Evolutionary conservation across 495 filamentous ascomycete genomes (phyloP), one percentile per base, ranked within the genome.

Genomic region (Platismatia glauca): DNA sequence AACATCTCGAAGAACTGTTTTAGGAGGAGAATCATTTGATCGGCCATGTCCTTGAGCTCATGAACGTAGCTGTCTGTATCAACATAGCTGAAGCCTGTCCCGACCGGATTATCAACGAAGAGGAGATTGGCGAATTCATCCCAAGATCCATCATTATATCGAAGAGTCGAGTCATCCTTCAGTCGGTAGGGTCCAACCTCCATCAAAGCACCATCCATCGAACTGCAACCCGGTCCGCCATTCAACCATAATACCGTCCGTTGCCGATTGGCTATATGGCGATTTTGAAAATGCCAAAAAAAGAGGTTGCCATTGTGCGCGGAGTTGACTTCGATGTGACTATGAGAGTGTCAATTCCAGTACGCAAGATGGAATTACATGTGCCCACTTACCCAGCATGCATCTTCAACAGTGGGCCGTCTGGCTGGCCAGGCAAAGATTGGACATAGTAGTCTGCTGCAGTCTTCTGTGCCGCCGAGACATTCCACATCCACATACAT

Each of bases 261-360:
- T 71, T 95, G 90, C 64, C 82, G 84, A 71, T 97, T 90, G 41
- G 91, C 94, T 62, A 97, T 96, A 70, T 97, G 93, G 58, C 88
- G 84, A 71, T 97, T 97, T 70, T 96, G 86, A 70, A 86, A 96
- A 70, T 95, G 90, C 94, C 94, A 98, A 77, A 97, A 98, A 80
- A 97, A 98, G 3, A 98, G 77, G 73, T 97, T 92, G 59, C 92
- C 93, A 73, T 96, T 89, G 68, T 84, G 81, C 62, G 88, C 83
- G 11, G 86, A 79, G 62, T 88, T 87, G 69, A 98, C 84, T 73
- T 96, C 91, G 73, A 98, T 86, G 71, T 97, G 95, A 24, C 92
- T 96, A 68, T 61, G 33, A 58, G 57, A 7, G 29, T 20, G 64
- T 82, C 59, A 80, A 75, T 58, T 8, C 57, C 38, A 57, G 24